Base-by-base conservation (phyloP, 164 flowering plant species). In the Piper betle region DNA sequence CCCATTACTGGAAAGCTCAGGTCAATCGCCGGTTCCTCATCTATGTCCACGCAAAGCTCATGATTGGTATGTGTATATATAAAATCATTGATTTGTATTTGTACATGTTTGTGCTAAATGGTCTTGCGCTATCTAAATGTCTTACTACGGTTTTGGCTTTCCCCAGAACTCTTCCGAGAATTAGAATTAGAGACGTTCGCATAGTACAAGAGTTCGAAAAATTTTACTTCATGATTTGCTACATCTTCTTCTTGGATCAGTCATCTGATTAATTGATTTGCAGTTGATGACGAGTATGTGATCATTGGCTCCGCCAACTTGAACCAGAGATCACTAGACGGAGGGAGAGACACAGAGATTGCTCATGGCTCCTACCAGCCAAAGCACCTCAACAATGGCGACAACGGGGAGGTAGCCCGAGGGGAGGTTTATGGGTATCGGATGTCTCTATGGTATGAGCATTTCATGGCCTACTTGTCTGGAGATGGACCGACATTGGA, bases 291-390 rank as follows among this genome's bases (percentile, higher is more conserved):
- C 58, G 72, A 58, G 4, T 89, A 87, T 75, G 57, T 86, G 13
- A 8, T 93, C 53, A 84, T 89, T 58, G 97, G 98, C 62, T 89
- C 96, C 3, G 96, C 98, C 46, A 93, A 93, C 55, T 66, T 89
- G 37, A 89, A 93, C 82, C 98, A 93, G 62, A 55, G 97, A 66
- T 93, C 98, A 52, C 87, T 93, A 97, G 97, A 87, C 69, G 96
- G 96, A 1, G 68, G 72, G 56, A 74, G 98, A 13, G 98, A 93
- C 81, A 86, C 97, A 1, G 98, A 93, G 67, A 89, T 93, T 55
- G 96, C 93, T 48, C 77, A 89, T 43, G 98, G 98, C 58, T 85
- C 93, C 75, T 80, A 87, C 76, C 94, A 89, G 56, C 66, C 78
- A 4, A 60, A 68, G 58, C 64, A 59, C 17, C 63, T 57, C 1